Evolutionary conservation across 306 rosid genomes (phyloP).

Genomic region (Pachyrhizus erosus): DNA sequence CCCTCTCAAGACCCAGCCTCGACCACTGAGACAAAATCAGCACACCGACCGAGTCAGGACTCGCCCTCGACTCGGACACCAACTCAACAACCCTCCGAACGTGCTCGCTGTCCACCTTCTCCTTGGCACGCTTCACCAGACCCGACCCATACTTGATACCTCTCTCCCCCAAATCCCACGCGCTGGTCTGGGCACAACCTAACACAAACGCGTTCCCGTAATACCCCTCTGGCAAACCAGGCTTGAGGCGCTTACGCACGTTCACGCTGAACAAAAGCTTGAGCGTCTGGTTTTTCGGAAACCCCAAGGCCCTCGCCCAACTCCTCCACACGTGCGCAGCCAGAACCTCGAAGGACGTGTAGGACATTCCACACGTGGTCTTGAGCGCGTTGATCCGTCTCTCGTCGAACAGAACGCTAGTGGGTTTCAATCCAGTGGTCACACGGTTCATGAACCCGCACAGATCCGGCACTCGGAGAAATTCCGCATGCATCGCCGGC

Average conservation of each 20-base stretch:
- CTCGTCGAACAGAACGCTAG: conserved; percentile 55
- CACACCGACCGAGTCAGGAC: conserved; percentile 86
- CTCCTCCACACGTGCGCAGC: conserved; percentile 92
- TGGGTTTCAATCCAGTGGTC: conserved; percentile 61
- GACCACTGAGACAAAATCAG: conserved; percentile 91
- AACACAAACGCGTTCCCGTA: conserved; percentile 90
- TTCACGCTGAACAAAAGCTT: conserved; percentile 82
- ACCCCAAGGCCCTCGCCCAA: conserved; percentile 77
- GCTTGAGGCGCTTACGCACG: conserved; percentile 71
- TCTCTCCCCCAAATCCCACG: conserved; percentile 58
- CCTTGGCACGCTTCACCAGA: conserved; percentile 72
- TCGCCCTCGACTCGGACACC: conserved; percentile 62
- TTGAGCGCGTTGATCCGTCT: conserved; percentile 54
- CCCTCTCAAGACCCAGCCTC: conserved; percentile 79
- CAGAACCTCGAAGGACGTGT: conserved; percentile 79
- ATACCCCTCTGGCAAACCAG: conserved; percentile 74
- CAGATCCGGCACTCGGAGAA: conserved; percentile 67
- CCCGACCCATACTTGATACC: conserved; percentile 61
- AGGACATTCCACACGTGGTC: conserved; percentile 43
- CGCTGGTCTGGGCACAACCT: conserved; percentile 73
- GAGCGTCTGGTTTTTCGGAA: conserved; percentile 65
- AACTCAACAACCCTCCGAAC: conserved; percentile 67
- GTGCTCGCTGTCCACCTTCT: conserved; percentile 66
- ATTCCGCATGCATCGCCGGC: conserved; percentile 50
- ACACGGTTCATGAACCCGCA: conserved; percentile 71